Conservation (phyloP, 768 basidiomycete species). For the Myochromella boudieri region DNA sequence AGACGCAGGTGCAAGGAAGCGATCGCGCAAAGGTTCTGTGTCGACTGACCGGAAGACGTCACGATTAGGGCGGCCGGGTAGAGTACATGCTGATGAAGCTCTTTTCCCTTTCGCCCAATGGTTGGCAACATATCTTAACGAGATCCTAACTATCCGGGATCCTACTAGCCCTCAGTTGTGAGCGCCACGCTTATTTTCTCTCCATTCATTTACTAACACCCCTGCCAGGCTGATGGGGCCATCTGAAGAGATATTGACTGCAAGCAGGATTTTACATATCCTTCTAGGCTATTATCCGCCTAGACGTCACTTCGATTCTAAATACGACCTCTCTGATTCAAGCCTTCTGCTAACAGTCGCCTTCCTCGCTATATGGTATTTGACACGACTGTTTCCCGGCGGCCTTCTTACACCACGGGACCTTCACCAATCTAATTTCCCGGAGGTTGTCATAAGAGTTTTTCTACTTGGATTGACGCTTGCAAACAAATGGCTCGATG, state of each 20-base stretch:
- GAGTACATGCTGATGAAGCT: too few species aligned
- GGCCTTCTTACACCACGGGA: slow-evolving; percentile 35
- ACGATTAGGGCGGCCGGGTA: too few species aligned
- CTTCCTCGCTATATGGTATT: slow-evolving; percentile 59
- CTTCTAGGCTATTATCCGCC: slow-evolving; percentile 5
- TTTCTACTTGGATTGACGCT: slow-evolving; percentile 55
- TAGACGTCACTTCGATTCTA: background rate
- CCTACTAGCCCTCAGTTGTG: background rate
- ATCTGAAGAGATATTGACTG: slow-evolving; percentile 1
- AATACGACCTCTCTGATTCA: slow-evolving; percentile 4
- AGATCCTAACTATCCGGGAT: slow-evolving; percentile 1
- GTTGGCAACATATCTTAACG: slow-evolving; percentile 10
- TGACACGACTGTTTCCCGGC: slow-evolving; percentile 50
- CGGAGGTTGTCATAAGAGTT: slow-evolving; percentile 46
- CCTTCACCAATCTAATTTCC: slow-evolving; percentile 33
- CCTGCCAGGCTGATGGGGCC: background rate
- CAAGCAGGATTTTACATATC: slow-evolving; percentile 7
- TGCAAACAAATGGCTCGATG: slow-evolving; percentile 65
- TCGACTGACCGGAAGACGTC: too few species aligned
- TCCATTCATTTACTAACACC: background rate
- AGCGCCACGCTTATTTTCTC: background rate
- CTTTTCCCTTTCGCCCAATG: slow-evolving; percentile 11
- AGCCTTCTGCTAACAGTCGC: slow-evolving; percentile 35
- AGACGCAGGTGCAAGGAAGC: slow-evolving; percentile 5
- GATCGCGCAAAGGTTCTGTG: too few species aligned